These are phyloP conservation scores for Clonostachys rhizophaga DNA, from an alignment of 2,329 filamentous ascomycete species.

Conservation along the genomic window DNA sequence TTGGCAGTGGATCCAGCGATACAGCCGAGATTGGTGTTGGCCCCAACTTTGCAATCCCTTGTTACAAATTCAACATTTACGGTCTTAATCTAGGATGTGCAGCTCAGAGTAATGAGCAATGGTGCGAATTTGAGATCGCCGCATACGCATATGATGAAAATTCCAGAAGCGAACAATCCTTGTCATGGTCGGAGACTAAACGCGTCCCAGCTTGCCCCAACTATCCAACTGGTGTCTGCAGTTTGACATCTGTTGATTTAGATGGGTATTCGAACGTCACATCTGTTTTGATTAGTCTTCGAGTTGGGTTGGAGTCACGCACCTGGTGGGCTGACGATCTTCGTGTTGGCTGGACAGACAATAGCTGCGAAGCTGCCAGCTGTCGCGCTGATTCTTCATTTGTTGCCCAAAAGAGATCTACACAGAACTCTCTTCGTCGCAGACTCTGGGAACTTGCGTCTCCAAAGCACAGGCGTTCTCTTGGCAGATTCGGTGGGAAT, in stretches of 20 bases:
- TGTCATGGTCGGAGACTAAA: slow-evolving; percentile 32
- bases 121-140: slow-evolving; percentile 35
- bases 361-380: slow-evolving; percentile 27
- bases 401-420: slow-evolving; percentile 23
- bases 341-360: slow-evolving; percentile 32
- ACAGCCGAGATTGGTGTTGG: slow-evolving; percentile 33
- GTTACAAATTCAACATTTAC: slow-evolving; percentile 33
- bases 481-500: too few species aligned
- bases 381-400: slow-evolving; percentile 20
- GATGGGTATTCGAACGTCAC: slow-evolving; percentile 31
- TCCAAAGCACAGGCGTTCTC: not conserved
- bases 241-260: slow-evolving; percentile 25
- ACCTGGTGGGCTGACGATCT: slow-evolving; percentile 37
- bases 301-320: slow-evolving; percentile 27
- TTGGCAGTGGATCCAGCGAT: slow-evolving; percentile 17
- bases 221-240: slow-evolving; percentile 23
- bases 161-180: slow-evolving; percentile 23
- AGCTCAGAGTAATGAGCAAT: slow-evolving; percentile 23
- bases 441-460: slow-evolving; percentile 20
- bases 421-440: slow-evolving; percentile 16
- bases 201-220: slow-evolving; percentile 28
- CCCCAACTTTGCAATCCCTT: slow-evolving; percentile 24
- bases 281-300: slow-evolving; percentile 29
- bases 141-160: slow-evolving; percentile 28
- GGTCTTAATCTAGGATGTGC: slow-evolving; percentile 31